Percentiles rank a stretch among this genome's conserved stretches.
Evolutionary conservation across 495 filamentous ascomycete species (phyloP).

Genomic region (Collariella sp.): DNA sequence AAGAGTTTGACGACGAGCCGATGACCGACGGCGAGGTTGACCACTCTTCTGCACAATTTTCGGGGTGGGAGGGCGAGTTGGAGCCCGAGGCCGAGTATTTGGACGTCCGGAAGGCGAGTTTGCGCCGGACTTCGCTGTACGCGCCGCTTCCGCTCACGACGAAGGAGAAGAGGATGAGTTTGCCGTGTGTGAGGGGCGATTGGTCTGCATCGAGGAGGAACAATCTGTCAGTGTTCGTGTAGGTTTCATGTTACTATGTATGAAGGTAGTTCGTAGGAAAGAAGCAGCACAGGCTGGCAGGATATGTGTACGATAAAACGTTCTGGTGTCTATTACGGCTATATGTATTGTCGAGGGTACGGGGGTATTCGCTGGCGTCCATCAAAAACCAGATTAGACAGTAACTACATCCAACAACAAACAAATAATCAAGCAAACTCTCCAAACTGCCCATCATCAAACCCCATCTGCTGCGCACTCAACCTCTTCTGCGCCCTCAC

Average conservation of each 20-base stretch:
- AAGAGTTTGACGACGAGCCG: neutral
- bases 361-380: neutral
- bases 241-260: neutral
- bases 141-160: neutral
- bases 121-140: conserved; percentile 8
- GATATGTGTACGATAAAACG: neutral
- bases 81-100: neutral
- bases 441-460: conserved; percentile 60
- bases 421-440: conserved; percentile 44
- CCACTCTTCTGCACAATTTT: neutral
- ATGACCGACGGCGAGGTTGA: too few relatives aligned
- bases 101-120: neutral
- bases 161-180: conserved; percentile 25
- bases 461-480: conserved; percentile 48
- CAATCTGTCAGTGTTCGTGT: neutral
- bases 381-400: neutral
- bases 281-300: neutral
- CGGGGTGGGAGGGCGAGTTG: neutral
- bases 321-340: too few relatives aligned
- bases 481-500: conserved; percentile 44
- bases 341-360: too few relatives aligned
- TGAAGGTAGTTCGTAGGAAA: neutral
- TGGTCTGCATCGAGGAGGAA: conserved; percentile 14
- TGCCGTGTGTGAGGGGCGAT: conserved; percentile 20
- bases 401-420: neutral